Conservation (phyloP, 345 rosid genomes). For the Salix exigua region DNA sequence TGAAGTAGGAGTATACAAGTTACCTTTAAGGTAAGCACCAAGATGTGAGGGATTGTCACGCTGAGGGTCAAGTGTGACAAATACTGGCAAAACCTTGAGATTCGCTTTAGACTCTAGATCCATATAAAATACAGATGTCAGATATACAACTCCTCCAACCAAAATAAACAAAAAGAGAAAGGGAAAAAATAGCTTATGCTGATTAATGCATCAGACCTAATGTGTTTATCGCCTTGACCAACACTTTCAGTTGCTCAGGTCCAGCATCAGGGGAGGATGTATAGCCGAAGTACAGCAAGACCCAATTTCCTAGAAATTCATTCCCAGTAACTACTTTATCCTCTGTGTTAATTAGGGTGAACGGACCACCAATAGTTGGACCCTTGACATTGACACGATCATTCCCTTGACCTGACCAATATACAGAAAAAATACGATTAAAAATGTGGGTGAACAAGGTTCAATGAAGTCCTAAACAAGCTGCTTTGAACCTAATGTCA, state of each 20-base stretch:
- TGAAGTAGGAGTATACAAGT: conserved; percentile 3
- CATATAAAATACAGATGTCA: conserved; percentile 31
- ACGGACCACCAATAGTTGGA: conserved; percentile 82
- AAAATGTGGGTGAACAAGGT: not conserved
- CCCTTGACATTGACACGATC: conserved; percentile 34
- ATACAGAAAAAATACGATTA: conserved; percentile 1
- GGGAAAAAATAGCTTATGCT: not conserved
- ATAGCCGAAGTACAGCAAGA: conserved; percentile 82
- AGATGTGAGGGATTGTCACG: conserved; percentile 79
- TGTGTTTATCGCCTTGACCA: conserved; percentile 57
- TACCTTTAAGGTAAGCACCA: conserved; percentile 72
- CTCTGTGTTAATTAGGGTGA: conserved; percentile 54
- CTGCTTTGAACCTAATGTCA: not conserved
- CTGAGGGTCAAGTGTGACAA: conserved; percentile 87
- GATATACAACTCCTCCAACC: not conserved
- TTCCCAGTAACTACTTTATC: conserved; percentile 47
- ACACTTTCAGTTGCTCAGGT: conserved; percentile 63
- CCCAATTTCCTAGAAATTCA: conserved; percentile 70
- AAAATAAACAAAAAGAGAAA: not conserved
- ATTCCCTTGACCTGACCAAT: conserved; percentile 40
- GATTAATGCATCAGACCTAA: conserved; percentile 51
- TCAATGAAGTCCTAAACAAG: not conserved
- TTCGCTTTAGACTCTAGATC: conserved; percentile 51
- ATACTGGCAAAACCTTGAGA: conserved; percentile 62
- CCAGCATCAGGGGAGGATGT: conserved; percentile 92